A percentile compares a stretch with the other conserved stretches of the same genome.
Conservation (phyloP, 106 monocot genomes). For the Agapanthus africanus region DNA sequence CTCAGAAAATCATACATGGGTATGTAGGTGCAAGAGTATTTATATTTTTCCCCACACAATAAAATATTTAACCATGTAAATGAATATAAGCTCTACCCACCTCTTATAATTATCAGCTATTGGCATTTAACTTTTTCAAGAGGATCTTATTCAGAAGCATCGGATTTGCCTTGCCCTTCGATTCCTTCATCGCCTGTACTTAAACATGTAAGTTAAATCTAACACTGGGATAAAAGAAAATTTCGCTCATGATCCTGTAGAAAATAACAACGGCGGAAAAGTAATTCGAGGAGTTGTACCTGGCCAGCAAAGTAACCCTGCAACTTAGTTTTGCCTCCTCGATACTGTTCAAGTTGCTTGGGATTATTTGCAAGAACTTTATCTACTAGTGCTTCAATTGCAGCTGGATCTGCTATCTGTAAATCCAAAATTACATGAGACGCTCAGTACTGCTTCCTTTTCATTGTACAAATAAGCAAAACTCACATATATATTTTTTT, state of each 20-base stretch:
- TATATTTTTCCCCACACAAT: too few relatives aligned
- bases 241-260: neutral
- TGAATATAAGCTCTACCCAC: too few relatives aligned
- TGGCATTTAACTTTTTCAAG: conserved; percentile 57
- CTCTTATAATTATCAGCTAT: conserved; percentile 23
- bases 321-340: conserved; percentile 78
- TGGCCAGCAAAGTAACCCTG: conserved; percentile 93
- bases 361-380: conserved; percentile 77
- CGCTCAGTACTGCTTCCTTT: neutral
- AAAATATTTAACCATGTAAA: too few relatives aligned
- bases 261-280: conserved; percentile 1
- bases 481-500: too few relatives aligned
- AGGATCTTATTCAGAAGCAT: conserved; percentile 79
- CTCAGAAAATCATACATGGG: too few relatives aligned
- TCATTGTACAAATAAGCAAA: neutral
- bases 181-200: conserved; percentile 82
- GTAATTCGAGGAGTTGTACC: conserved; percentile 19
- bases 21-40: too few relatives aligned
- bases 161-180: conserved; percentile 97
- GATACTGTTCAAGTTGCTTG: conserved; percentile 89
- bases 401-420: conserved; percentile 74
- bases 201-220: neutral
- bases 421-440: conserved; percentile 3
- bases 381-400: conserved; percentile 75
- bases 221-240: neutral